Conservation (phyloP, 108 stramenopile genomes). For the Cyclotella sp. region DNA sequence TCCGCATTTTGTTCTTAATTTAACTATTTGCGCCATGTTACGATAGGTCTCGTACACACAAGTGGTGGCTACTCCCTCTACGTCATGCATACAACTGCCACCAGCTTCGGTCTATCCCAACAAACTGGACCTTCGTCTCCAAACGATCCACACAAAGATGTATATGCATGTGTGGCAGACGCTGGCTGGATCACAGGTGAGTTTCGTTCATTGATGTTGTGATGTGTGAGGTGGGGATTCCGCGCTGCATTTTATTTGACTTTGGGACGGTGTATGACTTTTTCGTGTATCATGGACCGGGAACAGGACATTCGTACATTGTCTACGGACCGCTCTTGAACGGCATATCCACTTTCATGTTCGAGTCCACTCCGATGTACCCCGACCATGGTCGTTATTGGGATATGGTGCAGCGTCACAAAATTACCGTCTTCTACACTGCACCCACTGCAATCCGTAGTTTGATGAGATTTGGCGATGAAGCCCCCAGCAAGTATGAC, state of each 20-base stretch:
- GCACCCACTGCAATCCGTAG: slow-evolving; percentile 98
- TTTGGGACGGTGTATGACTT: too few species aligned
- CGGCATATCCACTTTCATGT: slow-evolving; percentile 94
- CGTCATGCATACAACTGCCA: slow-evolving; percentile 86
- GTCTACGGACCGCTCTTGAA: slow-evolving; percentile 95
- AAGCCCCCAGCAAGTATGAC: slow-evolving; percentile 85
- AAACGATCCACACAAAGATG: slow-evolving; percentile 57
- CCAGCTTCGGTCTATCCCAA: slow-evolving; percentile 72
- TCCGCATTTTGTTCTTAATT: not conserved
- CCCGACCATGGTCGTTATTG: slow-evolving; percentile 91
- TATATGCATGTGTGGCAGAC: slow-evolving; percentile 98
- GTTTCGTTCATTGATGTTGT: too few species aligned
- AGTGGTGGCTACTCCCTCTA: slow-evolving; percentile 95
- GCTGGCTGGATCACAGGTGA: slow-evolving; percentile 93
- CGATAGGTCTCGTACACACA: slow-evolving; percentile 85
- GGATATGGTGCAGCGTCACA: slow-evolving; percentile 92
- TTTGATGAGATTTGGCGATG: slow-evolving; percentile 93
- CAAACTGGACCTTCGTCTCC: slow-evolving; percentile 41
- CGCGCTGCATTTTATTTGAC: too few species aligned
- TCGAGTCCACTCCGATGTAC: slow-evolving; percentile 94
- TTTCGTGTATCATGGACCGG: too few species aligned
- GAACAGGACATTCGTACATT: slow-evolving; percentile 92
- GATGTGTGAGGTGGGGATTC: too few species aligned
- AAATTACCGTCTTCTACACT: slow-evolving; percentile 86
- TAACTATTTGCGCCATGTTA: not conserved